Base-by-base conservation (phyloP, 176 grass and related monocot species). In the Eragrostis nindensis region DNA sequence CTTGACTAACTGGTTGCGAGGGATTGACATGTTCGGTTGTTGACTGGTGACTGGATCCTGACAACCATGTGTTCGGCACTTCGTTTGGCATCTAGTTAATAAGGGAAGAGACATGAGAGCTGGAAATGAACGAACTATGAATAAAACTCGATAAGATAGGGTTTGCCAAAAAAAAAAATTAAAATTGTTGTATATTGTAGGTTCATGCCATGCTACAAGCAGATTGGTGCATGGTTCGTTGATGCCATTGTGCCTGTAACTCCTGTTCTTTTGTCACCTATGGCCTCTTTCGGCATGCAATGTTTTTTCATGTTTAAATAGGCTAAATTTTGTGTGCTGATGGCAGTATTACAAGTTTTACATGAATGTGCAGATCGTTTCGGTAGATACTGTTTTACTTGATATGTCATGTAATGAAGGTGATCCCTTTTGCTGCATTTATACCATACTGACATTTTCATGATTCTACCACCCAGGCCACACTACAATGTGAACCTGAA, bases 401-500 rank as follows among this genome's bases (percentile, higher is more conserved):
- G 68, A 52, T 70, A 11, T 70, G 38, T 68, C 50, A 53, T 54
- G 18, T 14, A 78, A 50, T 54, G 17, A 25, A 72, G 49, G 12
- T 65, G 45, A 5, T 24, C 16, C 25, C 49, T 53, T 43, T 74
- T 62, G 62, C 71, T 80, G 55, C 8, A 85, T 81, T 45, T 56
- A 19, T 36, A 70, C 38, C 25, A 15, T 57, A 12, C 38, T 85
- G 36, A 85, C 29, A 48, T 8, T 73, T 43, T 25, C 57, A 72
- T 66, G 39, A 62, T 80, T 66, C 53, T 90, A 76, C 70, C 36
- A 73, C 22, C 85, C 72, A 98, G 96, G 86, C 88, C 76, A 16
- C 96, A 98, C 81, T 98, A 95, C 62, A 98, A 98, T 52, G 90
- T 93, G 30, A 95, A 90, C 66, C 73, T 98, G 10, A 86, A 93